phyloP scores from a whole-genome alignment of 2,329 filamentous ascomycete genomes.

The Dothiorella sarmentorum region DNA sequence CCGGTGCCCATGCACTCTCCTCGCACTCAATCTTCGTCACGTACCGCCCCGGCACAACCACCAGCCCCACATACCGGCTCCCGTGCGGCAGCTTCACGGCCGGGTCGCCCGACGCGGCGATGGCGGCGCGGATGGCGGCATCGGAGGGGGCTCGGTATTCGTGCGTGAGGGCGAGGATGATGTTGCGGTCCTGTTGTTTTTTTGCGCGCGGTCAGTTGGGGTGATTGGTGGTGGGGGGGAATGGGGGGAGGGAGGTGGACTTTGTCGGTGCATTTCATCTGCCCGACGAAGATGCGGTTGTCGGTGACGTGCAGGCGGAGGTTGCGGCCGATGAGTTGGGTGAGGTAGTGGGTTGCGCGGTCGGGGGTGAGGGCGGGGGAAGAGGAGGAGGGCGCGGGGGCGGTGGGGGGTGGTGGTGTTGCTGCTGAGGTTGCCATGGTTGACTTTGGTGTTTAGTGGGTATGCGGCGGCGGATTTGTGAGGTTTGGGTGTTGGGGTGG shows the following conservation, averaged over 20 bases:
- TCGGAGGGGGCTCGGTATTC: slow-evolving; percentile 75
- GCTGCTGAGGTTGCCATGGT: background rate
- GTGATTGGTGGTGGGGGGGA: background rate
- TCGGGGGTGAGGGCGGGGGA: slow-evolving; percentile 50
- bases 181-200: slow-evolving; percentile 68
- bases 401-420: slow-evolving; percentile 40
- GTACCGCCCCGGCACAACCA: slow-evolving; percentile 83
- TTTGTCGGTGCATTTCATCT: slow-evolving; percentile 91
- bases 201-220: background rate
- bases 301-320: slow-evolving; percentile 78
- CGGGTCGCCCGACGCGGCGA: slow-evolving; percentile 34
- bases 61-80: slow-evolving; percentile 80
- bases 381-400: slow-evolving; percentile 48
- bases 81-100: slow-evolving; percentile 66
- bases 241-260: slow-evolving; percentile 47
- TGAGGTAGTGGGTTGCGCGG: no score
- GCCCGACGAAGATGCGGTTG: slow-evolving; percentile 81
- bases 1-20: slow-evolving; percentile 42
- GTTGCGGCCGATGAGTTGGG: slow-evolving; percentile 70
- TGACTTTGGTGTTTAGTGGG: background rate
- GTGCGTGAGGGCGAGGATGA: slow-evolving; percentile 80
- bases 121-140: slow-evolving; percentile 40
- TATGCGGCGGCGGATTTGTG: background rate
- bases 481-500: background rate
- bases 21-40: slow-evolving; percentile 88